Conservation (phyloP, 2,329 filamentous ascomycete genomes). For the Penicillium occitanis region DNA sequence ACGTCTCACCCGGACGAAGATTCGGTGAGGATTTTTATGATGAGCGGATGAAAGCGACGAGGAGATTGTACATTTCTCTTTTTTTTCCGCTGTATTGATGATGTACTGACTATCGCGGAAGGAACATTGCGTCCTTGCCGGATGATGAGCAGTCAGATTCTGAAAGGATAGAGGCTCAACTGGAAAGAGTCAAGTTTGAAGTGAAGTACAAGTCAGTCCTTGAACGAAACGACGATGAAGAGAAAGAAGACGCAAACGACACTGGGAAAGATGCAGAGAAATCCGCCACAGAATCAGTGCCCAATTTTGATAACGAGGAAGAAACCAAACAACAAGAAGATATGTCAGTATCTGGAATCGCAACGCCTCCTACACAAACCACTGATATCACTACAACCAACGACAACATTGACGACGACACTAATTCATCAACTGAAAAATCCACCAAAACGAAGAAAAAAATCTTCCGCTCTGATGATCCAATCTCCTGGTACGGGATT, state of each 20-base stretch:
- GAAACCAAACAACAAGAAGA: background rate
- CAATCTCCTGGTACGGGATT: conserved; percentile 52
- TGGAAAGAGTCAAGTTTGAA: background rate
- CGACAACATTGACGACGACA: conserved; percentile 8
- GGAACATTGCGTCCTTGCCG: conserved; percentile 5
- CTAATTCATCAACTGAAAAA: background rate
- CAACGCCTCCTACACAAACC: conserved; percentile 8
- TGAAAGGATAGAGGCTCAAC: background rate
- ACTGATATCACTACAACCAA: conserved; percentile 14
- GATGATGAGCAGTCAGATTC: background rate
- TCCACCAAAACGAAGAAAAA: conserved; percentile 24
- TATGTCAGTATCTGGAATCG: background rate
- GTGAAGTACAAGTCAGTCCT: conserved; percentile 17
- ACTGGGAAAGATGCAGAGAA: background rate
- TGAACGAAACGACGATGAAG: background rate
- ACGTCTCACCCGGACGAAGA: conserved; percentile 45
- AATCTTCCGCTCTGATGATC: conserved; percentile 39
- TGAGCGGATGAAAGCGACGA: conserved; percentile 51
- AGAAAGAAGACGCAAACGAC: conserved; percentile 16
- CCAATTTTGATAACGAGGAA: background rate
- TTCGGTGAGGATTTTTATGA: conserved; percentile 54
- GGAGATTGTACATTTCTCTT: conserved; percentile 36
- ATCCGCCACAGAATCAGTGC: background rate
- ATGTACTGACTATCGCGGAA: background rate
- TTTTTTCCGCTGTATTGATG: background rate